A percentile compares a stretch with the other conserved stretches of the same genome.
phyloP scores from a whole-genome alignment of 1,139 yeast species.

The Sugiyamaella grinbergsii region DNA sequence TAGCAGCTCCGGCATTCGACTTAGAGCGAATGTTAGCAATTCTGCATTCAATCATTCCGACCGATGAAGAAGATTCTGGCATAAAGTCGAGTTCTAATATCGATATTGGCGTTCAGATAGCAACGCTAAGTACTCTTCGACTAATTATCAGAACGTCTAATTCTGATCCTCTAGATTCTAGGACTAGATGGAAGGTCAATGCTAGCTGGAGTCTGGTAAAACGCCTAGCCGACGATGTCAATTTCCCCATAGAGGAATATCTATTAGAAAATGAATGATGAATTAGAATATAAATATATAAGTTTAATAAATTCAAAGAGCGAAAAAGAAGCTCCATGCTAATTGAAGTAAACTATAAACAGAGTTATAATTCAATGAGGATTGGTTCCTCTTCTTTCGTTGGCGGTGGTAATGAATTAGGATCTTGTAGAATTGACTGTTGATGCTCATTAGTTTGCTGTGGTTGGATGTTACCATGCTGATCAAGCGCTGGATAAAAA shows the following conservation, averaged over 20 bases:
- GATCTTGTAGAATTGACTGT: background rate
- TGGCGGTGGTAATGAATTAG: background rate
- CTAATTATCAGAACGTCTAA: slow-evolving; percentile 52
- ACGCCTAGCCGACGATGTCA: slow-evolving; percentile 53
- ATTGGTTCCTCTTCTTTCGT: slow-evolving; percentile 34
- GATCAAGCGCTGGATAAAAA: slow-evolving; percentile 12
- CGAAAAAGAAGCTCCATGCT: background rate
- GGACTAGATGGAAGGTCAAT: slow-evolving; percentile 66
- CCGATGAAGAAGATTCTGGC: slow-evolving; percentile 25
- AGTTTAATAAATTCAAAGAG: slow-evolving; percentile 10
- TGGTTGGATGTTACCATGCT: slow-evolving; percentile 9
- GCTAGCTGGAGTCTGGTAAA: slow-evolving; percentile 56
- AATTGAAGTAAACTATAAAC: background rate
- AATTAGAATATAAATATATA: background rate
- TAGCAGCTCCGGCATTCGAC: slow-evolving; percentile 65
- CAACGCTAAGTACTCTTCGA: slow-evolving; percentile 60
- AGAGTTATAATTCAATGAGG: slow-evolving; percentile 39
- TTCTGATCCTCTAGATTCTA: slow-evolving; percentile 61
- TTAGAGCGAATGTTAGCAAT: slow-evolving; percentile 70
- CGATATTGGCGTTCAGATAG: slow-evolving; percentile 60
- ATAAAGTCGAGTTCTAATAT: slow-evolving; percentile 45
- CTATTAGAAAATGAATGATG: slow-evolving; percentile 38
- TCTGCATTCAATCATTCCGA: slow-evolving; percentile 54
- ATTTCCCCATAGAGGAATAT: slow-evolving; percentile 58
- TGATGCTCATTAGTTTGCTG: slow-evolving; percentile 1